Evolutionary conservation across 1,139 yeast species (phyloP), one percentile per base, ranked within the genome.

Genomic region (Debaryomyces sp.): DNA sequence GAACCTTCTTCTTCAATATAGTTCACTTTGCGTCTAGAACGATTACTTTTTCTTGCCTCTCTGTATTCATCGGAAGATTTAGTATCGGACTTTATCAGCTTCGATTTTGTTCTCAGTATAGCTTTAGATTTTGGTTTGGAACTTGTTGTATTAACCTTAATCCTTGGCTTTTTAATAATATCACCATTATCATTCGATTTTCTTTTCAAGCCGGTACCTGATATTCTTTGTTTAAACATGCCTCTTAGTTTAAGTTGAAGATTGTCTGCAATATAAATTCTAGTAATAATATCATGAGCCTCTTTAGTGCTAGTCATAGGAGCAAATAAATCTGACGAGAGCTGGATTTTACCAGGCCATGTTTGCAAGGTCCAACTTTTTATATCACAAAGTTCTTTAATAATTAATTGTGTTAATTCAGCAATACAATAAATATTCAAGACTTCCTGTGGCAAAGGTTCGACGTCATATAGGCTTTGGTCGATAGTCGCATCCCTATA

Each of bases 321-420:
- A 10, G 75, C 70, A 64, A 77, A 89, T 9, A 87, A 66, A 58
- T 89, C 96, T 10, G 75, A 67, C 0, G 95, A 86, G 24, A 90
- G 66, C 32, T 80, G 80, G 26, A 87, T 65, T 56, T 85, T 87
- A 0, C 94, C 95, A 0, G 96, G 96, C 84, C 94, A 91, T 0
- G 92, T 83, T 29, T 84, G 81, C 52, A 88, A 73, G 21, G 80
- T 79, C 96, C 96, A 89, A 44, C 75, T 76, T 58, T 78, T 82
- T 15, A 65, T 61, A 38, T 81, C 86, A 43, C 87, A 82, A 35
- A 80, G 68, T 49, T 80, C 82, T 49, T 84, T 79, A 41, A 91
- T 73, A 5, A 82, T 70, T 51, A 86, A 67, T 63, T 89, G 96
- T 1, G 91, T 76, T 41, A 90, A 64, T 58, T 91, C 97, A 1